These are phyloP conservation scores for Cokeromyces recurvatus DNA, from an alignment of 371 early-diverging fungal species.

Conservation along the genomic window DNA sequence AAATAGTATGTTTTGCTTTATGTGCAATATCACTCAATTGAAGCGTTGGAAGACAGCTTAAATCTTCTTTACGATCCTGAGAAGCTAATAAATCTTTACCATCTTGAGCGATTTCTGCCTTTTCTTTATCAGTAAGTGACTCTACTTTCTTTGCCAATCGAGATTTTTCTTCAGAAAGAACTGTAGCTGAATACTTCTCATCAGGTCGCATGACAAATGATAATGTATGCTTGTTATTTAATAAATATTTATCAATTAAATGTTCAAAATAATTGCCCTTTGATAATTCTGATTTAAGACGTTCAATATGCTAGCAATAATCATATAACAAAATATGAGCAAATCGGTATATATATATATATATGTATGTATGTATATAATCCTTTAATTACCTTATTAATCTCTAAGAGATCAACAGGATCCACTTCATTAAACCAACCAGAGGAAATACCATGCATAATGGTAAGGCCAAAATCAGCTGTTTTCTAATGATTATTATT, in stretches of 20 bases:
- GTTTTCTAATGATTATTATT: conserved; percentile 56
- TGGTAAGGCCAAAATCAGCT: conserved; percentile 80
- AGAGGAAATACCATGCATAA: conserved; percentile 74
- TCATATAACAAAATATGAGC: too few relatives aligned
- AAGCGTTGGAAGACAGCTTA: conserved; percentile 81
- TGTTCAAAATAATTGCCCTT: conserved; percentile 67
- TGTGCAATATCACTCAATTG: conserved; percentile 68
- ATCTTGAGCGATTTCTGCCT: conserved; percentile 50
- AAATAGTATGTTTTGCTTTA: conserved; percentile 55
- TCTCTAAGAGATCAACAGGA: conserved; percentile 79
- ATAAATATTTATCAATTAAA: conserved; percentile 70
- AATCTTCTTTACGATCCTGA: conserved; percentile 76
- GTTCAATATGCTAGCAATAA: conserved; percentile 65
- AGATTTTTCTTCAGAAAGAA: conserved; percentile 59
- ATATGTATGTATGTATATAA: too few relatives aligned
- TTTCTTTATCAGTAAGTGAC: conserved; percentile 56
- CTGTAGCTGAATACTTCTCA: conserved; percentile 51
- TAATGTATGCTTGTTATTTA: conserved; percentile 75
- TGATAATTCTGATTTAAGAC: conserved; percentile 59
- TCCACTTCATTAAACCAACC: conserved; percentile 90
- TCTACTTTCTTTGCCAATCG: conserved; percentile 59
- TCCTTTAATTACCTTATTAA: conserved; percentile 70
- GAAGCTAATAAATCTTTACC: conserved; percentile 59
- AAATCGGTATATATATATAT: too few relatives aligned
- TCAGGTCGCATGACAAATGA: conserved; percentile 82